A percentile compares a stretch with the other conserved stretches of the same genome.
phyloP scores from a whole-genome alignment of 2,329 filamentous ascomycete genomes.

The Bipolaris victoriae region DNA sequence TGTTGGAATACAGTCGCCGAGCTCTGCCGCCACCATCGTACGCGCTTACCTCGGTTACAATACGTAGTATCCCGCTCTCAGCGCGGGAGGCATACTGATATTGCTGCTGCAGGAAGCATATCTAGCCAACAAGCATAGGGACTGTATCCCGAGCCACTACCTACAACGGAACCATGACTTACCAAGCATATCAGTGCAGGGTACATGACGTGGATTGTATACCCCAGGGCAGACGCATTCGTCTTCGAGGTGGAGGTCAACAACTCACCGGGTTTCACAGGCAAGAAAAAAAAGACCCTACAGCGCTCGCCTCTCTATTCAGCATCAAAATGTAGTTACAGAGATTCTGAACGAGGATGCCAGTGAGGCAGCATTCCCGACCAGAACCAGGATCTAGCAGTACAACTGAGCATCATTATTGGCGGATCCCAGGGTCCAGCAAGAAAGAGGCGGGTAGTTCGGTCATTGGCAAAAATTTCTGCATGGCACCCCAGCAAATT shows the following conservation, averaged over 20 bases:
- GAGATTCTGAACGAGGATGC: too few relatives aligned
- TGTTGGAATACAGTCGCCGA: neutral
- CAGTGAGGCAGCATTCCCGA: neutral
- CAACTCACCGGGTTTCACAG: neutral
- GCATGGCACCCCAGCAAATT: neutral
- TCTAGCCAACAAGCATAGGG: neutral
- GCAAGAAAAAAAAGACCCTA: neutral
- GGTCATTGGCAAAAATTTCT: neutral
- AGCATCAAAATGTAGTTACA: too few relatives aligned
- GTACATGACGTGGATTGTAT: neutral
- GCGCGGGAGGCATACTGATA: neutral
- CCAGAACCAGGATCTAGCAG: neutral
- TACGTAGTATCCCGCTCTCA: neutral
- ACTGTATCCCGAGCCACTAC: neutral
- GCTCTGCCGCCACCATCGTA: neutral
- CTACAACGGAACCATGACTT: conserved; percentile 3
- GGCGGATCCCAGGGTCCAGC: neutral
- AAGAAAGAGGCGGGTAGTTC: conserved; percentile 3
- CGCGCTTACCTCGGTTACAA: neutral
- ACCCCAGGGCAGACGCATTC: neutral
- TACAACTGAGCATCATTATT: neutral
- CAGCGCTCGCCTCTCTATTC: neutral
- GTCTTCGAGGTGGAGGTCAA: neutral
- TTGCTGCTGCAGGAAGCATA: neutral
- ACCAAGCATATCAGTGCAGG: conserved; percentile 1